A percentile compares a stretch with the other conserved stretches of the same genome.
Evolutionary conservation across 148 eudicot species (phyloP).

Genomic region (Diospyros lotus): DNA sequence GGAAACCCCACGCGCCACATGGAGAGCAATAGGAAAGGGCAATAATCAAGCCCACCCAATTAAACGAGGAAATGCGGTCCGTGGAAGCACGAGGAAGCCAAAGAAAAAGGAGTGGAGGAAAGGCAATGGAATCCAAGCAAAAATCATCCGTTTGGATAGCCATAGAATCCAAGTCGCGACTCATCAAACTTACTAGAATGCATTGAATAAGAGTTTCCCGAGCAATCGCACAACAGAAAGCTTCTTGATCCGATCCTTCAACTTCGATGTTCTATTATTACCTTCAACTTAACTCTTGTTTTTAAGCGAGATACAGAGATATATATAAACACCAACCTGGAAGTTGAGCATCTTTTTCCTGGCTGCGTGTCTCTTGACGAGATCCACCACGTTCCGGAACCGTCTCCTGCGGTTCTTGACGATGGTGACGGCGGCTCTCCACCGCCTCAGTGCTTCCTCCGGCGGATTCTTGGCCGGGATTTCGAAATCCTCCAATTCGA

Average conservation of each 20-base stretch:
- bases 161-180: too few relatives aligned
- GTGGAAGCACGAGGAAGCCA: too few relatives aligned
- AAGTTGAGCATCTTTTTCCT: conserved; percentile 24
- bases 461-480: conserved; percentile 42
- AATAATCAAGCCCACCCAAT: too few relatives aligned
- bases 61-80: too few relatives aligned
- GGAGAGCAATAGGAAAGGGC: too few relatives aligned
- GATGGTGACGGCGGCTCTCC: conserved; percentile 44
- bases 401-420: conserved; percentile 44
- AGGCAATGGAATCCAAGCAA: too few relatives aligned
- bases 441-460: conserved; percentile 37
- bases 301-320: background rate
- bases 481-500: conserved; percentile 33
- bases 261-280: background rate
- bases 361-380: conserved; percentile 37
- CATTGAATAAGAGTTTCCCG: too few relatives aligned
- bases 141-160: too few relatives aligned
- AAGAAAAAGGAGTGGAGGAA: too few relatives aligned
- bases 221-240: background rate
- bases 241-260: background rate
- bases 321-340: conserved; percentile 25
- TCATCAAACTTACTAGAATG: too few relatives aligned
- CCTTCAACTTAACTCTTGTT: background rate
- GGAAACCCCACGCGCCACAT: too few relatives aligned
- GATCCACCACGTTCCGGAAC: conserved; percentile 46